A percentile compares a stretch with the other conserved stretches of the same genome.
Evolutionary conservation across 768 basidiomycete genomes (phyloP).

Genomic region (Boletales sp.): DNA sequence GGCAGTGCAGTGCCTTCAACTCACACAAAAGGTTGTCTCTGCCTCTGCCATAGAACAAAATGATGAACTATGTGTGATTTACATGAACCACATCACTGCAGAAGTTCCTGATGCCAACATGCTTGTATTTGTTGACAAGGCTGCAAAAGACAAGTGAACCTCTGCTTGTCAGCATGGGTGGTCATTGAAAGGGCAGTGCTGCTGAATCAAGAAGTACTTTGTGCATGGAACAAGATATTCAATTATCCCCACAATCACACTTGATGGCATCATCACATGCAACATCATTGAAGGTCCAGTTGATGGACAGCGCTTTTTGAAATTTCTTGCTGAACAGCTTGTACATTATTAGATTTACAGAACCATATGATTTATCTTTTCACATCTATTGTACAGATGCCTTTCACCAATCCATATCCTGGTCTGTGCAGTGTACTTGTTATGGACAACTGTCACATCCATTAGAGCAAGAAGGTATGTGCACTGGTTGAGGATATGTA

Average conservation of each 20-base stretch:
- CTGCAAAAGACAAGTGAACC: constrained; percentile 8
- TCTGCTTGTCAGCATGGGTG: not conserved
- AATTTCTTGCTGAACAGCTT: constrained; percentile 7
- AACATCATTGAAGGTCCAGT: constrained; percentile 16
- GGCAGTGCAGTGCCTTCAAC: not conserved
- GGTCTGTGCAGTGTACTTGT: constrained; percentile 7
- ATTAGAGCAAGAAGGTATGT: constrained; percentile 19
- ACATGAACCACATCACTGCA: constrained; percentile 7
- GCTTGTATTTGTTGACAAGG: constrained; percentile 20
- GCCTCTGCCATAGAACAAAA: constrained; percentile 12
- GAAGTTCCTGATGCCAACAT: constrained; percentile 18
- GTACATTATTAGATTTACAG: constrained; percentile 1
- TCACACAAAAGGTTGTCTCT: constrained; percentile 14
- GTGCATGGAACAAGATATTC: constrained; percentile 6
- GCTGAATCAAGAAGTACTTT: constrained; percentile 8
- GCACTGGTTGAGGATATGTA: constrained; percentile 19
- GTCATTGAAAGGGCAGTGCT: not conserved
- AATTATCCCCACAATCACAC: constrained; percentile 12
- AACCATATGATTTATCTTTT: not conserved
- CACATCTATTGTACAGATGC: not conserved
- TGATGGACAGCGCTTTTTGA: constrained; percentile 2
- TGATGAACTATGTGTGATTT: constrained; percentile 3
- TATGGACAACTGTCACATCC: constrained; percentile 25
- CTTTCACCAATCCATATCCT: not conserved
- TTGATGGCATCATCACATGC: constrained; percentile 17